Conservation (phyloP, 2,329 filamentous ascomycete genomes). For the Microcyclosporella mali region DNA sequence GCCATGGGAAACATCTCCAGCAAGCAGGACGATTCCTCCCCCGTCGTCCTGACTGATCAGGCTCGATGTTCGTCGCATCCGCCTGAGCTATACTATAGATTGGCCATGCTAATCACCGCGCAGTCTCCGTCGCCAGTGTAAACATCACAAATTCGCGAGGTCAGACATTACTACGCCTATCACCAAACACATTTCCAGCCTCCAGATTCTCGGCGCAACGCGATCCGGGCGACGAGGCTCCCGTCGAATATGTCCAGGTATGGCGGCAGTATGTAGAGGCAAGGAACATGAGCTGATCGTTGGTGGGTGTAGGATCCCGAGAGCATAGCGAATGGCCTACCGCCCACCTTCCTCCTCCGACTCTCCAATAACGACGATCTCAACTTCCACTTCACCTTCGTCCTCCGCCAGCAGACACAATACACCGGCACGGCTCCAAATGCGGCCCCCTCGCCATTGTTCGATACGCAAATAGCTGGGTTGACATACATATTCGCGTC, state of each 20-base stretch:
- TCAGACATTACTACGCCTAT: slow-evolving; percentile 68
- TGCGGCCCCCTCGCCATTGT: slow-evolving; percentile 33
- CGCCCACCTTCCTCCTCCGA: slow-evolving; percentile 76
- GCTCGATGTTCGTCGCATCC: slow-evolving; percentile 64
- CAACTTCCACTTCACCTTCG: slow-evolving; percentile 85
- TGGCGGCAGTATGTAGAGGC: slow-evolving; percentile 19
- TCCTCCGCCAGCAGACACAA: slow-evolving; percentile 53
- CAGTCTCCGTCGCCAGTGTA: slow-evolving; percentile 83
- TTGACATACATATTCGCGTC: slow-evolving; percentile 90
- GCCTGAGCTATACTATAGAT: slow-evolving; percentile 10
- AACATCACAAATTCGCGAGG: slow-evolving; percentile 73
- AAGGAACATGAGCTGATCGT: slow-evolving; percentile 5
- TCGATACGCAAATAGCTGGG: slow-evolving; percentile 76
- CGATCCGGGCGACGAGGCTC: slow-evolving; percentile 64
- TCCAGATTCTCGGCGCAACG: slow-evolving; percentile 68
- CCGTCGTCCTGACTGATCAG: slow-evolving; percentile 84
- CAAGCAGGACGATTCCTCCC: slow-evolving; percentile 73
- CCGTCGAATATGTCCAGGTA: slow-evolving; percentile 91
- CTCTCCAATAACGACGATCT: slow-evolving; percentile 88
- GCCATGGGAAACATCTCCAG: slow-evolving; percentile 88
- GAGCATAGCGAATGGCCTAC: slow-evolving; percentile 30
- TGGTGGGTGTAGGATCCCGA: slow-evolving; percentile 76
- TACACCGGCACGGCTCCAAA: slow-evolving; percentile 22
- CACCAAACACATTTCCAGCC: slow-evolving; percentile 83
- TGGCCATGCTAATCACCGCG: slow-evolving; percentile 4